Percentiles rank a stretch among this genome's conserved stretches.
Evolutionary conservation across 345 rosid genomes (phyloP).

Genomic region (Gossypium sturtianum): DNA sequence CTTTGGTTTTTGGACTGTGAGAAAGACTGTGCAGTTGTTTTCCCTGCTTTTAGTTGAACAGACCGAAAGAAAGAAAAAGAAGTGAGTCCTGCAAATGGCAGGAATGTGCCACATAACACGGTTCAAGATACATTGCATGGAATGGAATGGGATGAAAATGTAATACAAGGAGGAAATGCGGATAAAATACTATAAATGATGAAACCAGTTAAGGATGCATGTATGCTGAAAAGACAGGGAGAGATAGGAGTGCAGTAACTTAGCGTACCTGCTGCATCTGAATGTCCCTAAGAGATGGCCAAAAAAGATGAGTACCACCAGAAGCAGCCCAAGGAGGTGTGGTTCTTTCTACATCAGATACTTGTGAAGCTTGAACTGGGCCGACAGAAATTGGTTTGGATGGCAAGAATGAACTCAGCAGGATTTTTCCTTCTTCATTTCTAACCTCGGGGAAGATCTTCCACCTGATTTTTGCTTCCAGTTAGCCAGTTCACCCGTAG

Average conservation of each 20-base stretch:
- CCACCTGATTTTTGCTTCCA: conserved; percentile 36
- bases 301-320: conserved; percentile 49
- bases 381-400: conserved; percentile 71
- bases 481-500: conserved; percentile 28
- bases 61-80: neutral
- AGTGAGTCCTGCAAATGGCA: neutral
- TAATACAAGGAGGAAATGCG: neutral
- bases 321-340: conserved; percentile 88
- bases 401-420: conserved; percentile 59
- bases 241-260: neutral
- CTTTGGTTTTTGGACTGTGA: conserved; percentile 69
- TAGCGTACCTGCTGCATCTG: conserved; percentile 82
- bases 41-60: conserved; percentile 35
- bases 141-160: neutral
- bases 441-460: conserved; percentile 28
- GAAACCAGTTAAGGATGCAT: neutral
- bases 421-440: conserved; percentile 59
- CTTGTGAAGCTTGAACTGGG: conserved; percentile 33
- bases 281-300: conserved; percentile 87
- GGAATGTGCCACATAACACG: neutral
- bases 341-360: conserved; percentile 56
- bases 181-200: neutral
- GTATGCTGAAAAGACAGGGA: neutral
- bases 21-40: conserved; percentile 52
- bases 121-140: neutral